These are phyloP conservation scores for Suhomyces atakaporum DNA, from an alignment of 1,139 yeast genomes.

Conservation along the genomic window DNA sequence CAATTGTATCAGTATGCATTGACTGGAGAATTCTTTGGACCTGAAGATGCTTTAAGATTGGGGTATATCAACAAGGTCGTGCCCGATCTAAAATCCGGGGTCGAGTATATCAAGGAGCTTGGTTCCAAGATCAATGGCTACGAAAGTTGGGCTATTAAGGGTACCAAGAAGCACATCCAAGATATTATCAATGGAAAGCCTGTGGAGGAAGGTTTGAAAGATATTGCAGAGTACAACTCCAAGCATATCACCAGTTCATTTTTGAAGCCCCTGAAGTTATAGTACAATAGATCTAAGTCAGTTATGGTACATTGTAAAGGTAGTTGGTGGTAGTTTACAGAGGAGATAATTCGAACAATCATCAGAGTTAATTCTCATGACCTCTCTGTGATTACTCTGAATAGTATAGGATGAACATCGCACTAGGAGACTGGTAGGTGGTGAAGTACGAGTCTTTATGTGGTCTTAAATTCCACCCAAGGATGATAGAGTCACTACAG, in stretches of 20 bases:
- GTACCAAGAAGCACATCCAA: constrained; percentile 63
- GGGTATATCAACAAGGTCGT: constrained; percentile 57
- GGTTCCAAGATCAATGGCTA: constrained; percentile 53
- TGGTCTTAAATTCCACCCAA: too few relatives aligned
- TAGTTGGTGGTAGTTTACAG: too few relatives aligned
- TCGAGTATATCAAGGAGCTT: constrained; percentile 49
- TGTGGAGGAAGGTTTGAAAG: constrained; percentile 51
- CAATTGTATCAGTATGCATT: constrained; percentile 62
- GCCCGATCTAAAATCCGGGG: constrained; percentile 51
- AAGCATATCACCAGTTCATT: constrained; percentile 34
- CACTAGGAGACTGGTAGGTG: too few relatives aligned
- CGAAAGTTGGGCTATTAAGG: constrained; percentile 63
- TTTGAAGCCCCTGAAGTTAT: not conserved
- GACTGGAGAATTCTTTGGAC: constrained; percentile 60
- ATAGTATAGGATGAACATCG: too few relatives aligned
- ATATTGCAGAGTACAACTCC: constrained; percentile 58
- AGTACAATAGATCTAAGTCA: too few relatives aligned
- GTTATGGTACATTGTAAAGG: too few relatives aligned
- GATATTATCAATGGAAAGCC: constrained; percentile 50
- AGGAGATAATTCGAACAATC: too few relatives aligned
- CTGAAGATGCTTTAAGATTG: constrained; percentile 54
- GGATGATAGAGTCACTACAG: too few relatives aligned
- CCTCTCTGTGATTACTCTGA: too few relatives aligned
- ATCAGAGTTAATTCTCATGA: too few relatives aligned
- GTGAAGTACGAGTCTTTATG: too few relatives aligned